phyloP scores from a whole-genome alignment of 192 early-diverging fungal genomes.

The Entophlyctis luteolus region DNA sequence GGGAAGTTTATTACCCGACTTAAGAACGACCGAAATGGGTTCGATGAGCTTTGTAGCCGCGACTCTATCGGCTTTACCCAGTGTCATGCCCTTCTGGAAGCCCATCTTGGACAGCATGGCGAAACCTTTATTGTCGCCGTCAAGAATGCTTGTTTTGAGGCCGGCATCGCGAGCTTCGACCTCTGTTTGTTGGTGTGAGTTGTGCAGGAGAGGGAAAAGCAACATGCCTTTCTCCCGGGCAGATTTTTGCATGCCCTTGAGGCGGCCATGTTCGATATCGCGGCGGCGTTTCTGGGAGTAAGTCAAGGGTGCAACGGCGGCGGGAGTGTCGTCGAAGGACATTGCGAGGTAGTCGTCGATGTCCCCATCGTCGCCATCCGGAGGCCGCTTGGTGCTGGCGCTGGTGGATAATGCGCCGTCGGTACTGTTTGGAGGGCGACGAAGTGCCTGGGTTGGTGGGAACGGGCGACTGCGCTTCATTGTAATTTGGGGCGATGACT shows the following conservation, averaged over 20 bases:
- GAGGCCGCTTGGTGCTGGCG: no score
- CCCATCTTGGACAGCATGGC: constrained; percentile 39
- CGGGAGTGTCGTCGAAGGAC: constrained; percentile 21
- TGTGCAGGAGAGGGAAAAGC: not conserved
- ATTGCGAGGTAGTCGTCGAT: constrained; percentile 44
- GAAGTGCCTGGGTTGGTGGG: no score
- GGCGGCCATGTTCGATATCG: constrained; percentile 3
- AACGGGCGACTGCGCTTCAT: no score
- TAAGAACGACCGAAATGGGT: constrained; percentile 27
- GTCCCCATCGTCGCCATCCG: constrained; percentile 12
- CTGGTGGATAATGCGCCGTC: no score
- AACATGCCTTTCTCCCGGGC: constrained; percentile 23
- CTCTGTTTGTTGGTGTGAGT: constrained; percentile 2
- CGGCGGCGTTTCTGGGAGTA: constrained; percentile 28
- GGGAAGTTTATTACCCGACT: constrained; percentile 12
- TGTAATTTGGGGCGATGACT: no score
- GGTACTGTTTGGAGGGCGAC: no score
- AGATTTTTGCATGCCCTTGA: constrained; percentile 21
- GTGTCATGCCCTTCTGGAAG: constrained; percentile 38
- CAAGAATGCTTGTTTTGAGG: constrained; percentile 20
- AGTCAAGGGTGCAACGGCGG: not conserved
- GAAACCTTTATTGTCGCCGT: constrained; percentile 39
- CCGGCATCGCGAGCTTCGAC: constrained; percentile 31
- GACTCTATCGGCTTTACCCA: constrained; percentile 20
- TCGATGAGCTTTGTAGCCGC: constrained; percentile 2